These are phyloP conservation scores for Candida maris DNA, from an alignment of 805 yeast species.

Conservation along the genomic window DNA sequence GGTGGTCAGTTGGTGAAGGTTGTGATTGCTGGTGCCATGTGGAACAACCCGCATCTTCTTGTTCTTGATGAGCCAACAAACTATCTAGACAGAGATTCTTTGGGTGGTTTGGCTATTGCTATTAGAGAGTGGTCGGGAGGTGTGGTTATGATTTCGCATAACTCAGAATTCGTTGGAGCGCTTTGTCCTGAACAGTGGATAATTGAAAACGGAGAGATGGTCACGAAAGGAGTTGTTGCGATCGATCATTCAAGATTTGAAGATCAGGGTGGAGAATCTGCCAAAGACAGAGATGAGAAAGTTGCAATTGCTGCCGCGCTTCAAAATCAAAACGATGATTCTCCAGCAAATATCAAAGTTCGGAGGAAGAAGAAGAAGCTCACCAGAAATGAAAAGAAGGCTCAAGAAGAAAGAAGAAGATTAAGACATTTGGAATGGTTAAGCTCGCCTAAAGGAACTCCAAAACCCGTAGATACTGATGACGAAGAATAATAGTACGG, in stretches of 20 bases:
- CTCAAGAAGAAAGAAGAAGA: conserved; percentile 90
- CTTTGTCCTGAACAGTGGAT: conserved; percentile 98
- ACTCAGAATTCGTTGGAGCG: conserved; percentile 95
- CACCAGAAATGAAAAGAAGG: conserved; percentile 94
- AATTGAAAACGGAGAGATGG: conserved; percentile 87
- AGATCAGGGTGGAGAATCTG: conserved; percentile 59
- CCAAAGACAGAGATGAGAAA: conserved; percentile 42
- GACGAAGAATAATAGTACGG: conserved; percentile 61
- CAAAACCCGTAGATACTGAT: conserved; percentile 89
- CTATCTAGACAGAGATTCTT: conserved; percentile 94
- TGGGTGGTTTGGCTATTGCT: conserved; percentile 96
- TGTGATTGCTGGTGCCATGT: conserved; percentile 99
- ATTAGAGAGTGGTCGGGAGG: conserved; percentile 98
- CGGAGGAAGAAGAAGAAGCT: conserved; percentile 92
- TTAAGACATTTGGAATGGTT: conserved; percentile 93
- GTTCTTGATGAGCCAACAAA: conserved; percentile 98
- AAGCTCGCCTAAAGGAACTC: conserved; percentile 95
- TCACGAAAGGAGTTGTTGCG: conserved; percentile 73
- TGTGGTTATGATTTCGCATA: conserved; percentile 97
- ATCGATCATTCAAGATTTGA: conserved; percentile 80
- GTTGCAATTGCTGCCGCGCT: conserved; percentile 46
- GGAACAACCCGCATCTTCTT: conserved; percentile 97
- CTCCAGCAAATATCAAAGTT: conserved; percentile 95
- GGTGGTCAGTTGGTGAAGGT: conserved; percentile 99
- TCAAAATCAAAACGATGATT: conserved; percentile 68